A percentile compares a stretch with the other conserved stretches of the same genome.
phyloP scores from a whole-genome alignment of 768 basidiomycete species.

The Candolleomyces efflorescens region DNA sequence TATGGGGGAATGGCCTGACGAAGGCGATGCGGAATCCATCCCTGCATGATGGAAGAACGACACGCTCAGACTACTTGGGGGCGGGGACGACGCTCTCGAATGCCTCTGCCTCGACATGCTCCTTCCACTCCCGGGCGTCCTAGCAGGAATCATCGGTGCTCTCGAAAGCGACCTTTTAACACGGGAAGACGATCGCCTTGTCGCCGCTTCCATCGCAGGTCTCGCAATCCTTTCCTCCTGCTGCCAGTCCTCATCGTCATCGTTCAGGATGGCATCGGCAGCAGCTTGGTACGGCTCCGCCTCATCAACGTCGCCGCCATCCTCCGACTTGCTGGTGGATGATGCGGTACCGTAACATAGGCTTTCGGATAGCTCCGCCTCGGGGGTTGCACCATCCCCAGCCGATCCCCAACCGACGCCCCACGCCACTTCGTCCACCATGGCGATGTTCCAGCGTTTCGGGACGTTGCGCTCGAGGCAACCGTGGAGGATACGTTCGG shows the following conservation, averaged over 20 bases:
- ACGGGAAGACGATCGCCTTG: slow-evolving; percentile 37
- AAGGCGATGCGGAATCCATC: not conserved
- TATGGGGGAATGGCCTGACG: not conserved
- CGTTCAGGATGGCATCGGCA: slow-evolving; percentile 11
- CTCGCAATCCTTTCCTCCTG: slow-evolving; percentile 23
- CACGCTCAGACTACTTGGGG: slow-evolving; percentile 10
- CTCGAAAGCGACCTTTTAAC: slow-evolving; percentile 46
- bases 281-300: not conserved
- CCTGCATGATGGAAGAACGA: slow-evolving; percentile 10
- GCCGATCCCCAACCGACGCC: slow-evolving; percentile 66
- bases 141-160: slow-evolving; percentile 37
- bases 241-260: slow-evolving; percentile 18
- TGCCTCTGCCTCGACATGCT: slow-evolving; percentile 36
- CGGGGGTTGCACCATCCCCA: slow-evolving; percentile 38
- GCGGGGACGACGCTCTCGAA: slow-evolving; percentile 21
- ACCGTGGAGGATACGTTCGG: slow-evolving; percentile 68
- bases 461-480: slow-evolving; percentile 66
- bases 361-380: slow-evolving; percentile 21
- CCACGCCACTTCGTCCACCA: slow-evolving; percentile 80
- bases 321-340: slow-evolving; percentile 24
- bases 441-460: slow-evolving; percentile 74
- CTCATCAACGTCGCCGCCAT: no score
- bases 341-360: not conserved
- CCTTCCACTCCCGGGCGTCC: slow-evolving; percentile 33
- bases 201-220: slow-evolving; percentile 30